Evolutionary conservation across 768 basidiomycete genomes (phyloP).

Genomic region (Lactarius pseudohatsudake): DNA sequence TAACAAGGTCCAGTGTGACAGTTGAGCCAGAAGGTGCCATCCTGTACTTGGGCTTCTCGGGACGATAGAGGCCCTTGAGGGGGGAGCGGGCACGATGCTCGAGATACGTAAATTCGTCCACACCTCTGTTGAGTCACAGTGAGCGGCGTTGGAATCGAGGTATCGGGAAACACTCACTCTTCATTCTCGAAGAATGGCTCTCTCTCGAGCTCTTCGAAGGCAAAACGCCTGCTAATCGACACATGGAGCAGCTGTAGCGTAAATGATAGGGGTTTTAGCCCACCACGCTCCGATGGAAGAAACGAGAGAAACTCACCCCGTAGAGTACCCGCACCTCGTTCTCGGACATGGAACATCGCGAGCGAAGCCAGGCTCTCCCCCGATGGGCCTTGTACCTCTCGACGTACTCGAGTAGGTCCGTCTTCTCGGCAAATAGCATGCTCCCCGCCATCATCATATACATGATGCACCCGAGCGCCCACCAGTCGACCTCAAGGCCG

Average conservation of each 20-base stretch:
- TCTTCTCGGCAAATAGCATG: slow-evolving; percentile 27
- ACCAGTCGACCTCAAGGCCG: slow-evolving; percentile 30
- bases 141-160: neutral
- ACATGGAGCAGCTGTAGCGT: slow-evolving; percentile 21
- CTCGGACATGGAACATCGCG: slow-evolving; percentile 20
- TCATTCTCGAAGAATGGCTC: slow-evolving; percentile 27
- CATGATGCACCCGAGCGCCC: slow-evolving; percentile 30
- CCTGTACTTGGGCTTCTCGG: slow-evolving; percentile 28
- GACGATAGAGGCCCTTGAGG: slow-evolving; percentile 25
- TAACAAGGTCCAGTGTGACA: slow-evolving; percentile 23
- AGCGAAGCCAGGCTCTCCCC: slow-evolving; percentile 24
- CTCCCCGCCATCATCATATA: slow-evolving; percentile 25
- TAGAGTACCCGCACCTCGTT: slow-evolving; percentile 23
- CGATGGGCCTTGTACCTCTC: slow-evolving; percentile 18
- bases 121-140: slow-evolving; percentile 14
- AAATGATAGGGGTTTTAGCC: neutral
- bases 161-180: slow-evolving; percentile 16
- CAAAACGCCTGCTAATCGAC: slow-evolving; percentile 23
- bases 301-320: slow-evolving; percentile 18
- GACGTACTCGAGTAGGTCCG: slow-evolving; percentile 24
- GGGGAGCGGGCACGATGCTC: slow-evolving; percentile 22
- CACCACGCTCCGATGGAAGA: neutral
- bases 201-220: slow-evolving; percentile 26
- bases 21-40: slow-evolving; percentile 5
- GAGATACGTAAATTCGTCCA: slow-evolving; percentile 25